Evolutionary conservation across 2,329 filamentous ascomycete species (phyloP).

Genomic region (Botryotinia convoluta): DNA sequence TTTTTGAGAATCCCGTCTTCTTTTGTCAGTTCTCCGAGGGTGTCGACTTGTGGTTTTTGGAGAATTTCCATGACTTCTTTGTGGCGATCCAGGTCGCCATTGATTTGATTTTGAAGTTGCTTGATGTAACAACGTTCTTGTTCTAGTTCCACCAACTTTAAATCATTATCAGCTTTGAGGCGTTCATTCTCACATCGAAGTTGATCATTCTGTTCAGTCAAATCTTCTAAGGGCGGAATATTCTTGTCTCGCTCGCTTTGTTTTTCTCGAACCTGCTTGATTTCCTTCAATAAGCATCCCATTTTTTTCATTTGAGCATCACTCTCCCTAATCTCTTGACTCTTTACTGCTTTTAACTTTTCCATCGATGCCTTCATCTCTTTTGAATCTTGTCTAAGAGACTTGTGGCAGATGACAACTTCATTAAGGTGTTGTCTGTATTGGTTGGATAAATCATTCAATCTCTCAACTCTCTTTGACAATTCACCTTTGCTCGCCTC

Average conservation of each 20-base stretch:
- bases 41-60: slow-evolving; percentile 24
- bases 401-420: slow-evolving; percentile 31
- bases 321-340: neutral
- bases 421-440: slow-evolving; percentile 40
- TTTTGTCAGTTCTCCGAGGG: slow-evolving; percentile 26
- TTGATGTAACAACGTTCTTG: neutral
- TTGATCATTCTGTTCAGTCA: neutral
- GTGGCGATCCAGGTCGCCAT: slow-evolving; percentile 10
- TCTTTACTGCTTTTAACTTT: neutral
- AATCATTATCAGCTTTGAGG: neutral
- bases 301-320: neutral
- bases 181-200: neutral
- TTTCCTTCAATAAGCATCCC: neutral
- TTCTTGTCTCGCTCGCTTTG: neutral
- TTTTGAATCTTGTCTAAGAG: slow-evolving; percentile 19
- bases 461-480: slow-evolving; percentile 30
- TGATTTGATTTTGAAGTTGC: slow-evolving; percentile 10
- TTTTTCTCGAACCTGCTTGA: slow-evolving; percentile 3
- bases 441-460: slow-evolving; percentile 29
- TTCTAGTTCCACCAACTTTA: neutral
- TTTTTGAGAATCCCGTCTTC: slow-evolving; percentile 28
- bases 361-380: neutral
- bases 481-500: slow-evolving; percentile 26
- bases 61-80: slow-evolving; percentile 30
- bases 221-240: neutral